Conservation (phyloP, 1,284 basidiomycete species). For the Rhodotorula mucilaginosa region DNA sequence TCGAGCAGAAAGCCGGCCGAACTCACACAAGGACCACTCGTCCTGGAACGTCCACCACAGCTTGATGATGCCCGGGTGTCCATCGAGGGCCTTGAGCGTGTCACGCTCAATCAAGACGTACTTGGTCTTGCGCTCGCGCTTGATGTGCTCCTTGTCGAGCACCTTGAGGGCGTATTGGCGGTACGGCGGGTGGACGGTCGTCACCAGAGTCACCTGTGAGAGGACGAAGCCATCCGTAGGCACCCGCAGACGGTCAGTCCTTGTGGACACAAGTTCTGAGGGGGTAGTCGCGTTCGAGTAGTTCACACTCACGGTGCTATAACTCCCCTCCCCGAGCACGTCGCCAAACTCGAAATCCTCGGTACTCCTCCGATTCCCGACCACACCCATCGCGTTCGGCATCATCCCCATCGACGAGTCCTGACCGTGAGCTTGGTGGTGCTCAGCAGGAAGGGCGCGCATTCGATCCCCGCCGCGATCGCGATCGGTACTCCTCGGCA, state of each 20-base stretch:
- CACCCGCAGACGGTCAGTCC: too few relatives aligned
- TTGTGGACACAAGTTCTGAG: conserved; percentile 10
- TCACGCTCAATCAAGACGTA: conserved; percentile 66
- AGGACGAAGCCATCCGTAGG: too few relatives aligned
- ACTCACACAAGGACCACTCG: conserved; percentile 39
- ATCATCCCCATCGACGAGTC: background rate
- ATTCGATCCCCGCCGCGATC: too few relatives aligned
- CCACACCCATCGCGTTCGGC: conserved; percentile 29
- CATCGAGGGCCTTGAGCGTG: conserved; percentile 55
- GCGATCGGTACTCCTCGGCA: background rate
- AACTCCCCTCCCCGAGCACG: conserved; percentile 72
- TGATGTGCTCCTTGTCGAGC: conserved; percentile 70
- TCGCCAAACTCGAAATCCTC: conserved; percentile 62
- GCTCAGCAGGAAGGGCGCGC: too few relatives aligned
- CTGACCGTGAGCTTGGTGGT: background rate
- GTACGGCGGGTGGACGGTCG: conserved; percentile 57
- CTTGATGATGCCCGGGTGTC: conserved; percentile 47
- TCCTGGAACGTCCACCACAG: conserved; percentile 46
- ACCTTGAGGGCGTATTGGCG: conserved; percentile 72
- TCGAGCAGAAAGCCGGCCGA: too few relatives aligned
- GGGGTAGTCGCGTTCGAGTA: background rate
- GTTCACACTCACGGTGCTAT: conserved; percentile 64
- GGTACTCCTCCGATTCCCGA: conserved; percentile 25
- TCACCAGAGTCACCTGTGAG: conserved; percentile 61
- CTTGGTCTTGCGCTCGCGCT: conserved; percentile 62